Evolutionary conservation across 495 filamentous ascomycete genomes (phyloP), one percentile per base, ranked within the genome.

Genomic region (Xylaria sp.): DNA sequence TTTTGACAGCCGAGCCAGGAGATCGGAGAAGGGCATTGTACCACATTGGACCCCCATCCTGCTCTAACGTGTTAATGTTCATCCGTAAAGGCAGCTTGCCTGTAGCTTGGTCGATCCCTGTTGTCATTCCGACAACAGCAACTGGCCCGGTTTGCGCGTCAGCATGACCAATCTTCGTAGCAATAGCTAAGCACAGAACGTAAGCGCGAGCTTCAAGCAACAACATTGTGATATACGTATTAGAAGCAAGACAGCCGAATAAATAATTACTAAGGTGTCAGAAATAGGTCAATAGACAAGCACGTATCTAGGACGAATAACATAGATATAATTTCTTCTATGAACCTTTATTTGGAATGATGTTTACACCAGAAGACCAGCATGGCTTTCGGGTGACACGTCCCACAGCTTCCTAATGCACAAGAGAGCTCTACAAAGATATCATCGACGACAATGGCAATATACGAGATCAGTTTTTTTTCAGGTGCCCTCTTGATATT

Each of bases 11-110:
- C 6, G 11, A 41, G 12, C 68, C 48, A 5, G 5, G 15, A 37
- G 19, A 40, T 37, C 15, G 21, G 8, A 53, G 24, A 6, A 35
- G 26, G 19, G 64, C 24, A 44, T 15, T 48, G 68, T 76, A 84
- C 82, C 82, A 82, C 73, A 79, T 75, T 44, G 82, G 80, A 3
- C 81, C 82, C 48, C 75, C 74, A 65, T 79, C 69, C n/a, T 74
- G 61, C 53, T 75, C 80, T 21, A 84, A 72, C 6, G 69, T 66
- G 57, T 81, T 80, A n/a, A 85, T 78, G 61, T 82, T 80, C 69
- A 76, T 75, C 55, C 82, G 79, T 37, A 73, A 57, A 21, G 83
- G 81, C 26, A 70, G 58, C 55, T 79, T 69, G 1, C 80, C 81
- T 19, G 80, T 83, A 12, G 40, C 72, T 9, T 71, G 66, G 61